Conservation (phyloP, 2,329 filamentous ascomycete genomes). For the Neobulgaria alba region DNA sequence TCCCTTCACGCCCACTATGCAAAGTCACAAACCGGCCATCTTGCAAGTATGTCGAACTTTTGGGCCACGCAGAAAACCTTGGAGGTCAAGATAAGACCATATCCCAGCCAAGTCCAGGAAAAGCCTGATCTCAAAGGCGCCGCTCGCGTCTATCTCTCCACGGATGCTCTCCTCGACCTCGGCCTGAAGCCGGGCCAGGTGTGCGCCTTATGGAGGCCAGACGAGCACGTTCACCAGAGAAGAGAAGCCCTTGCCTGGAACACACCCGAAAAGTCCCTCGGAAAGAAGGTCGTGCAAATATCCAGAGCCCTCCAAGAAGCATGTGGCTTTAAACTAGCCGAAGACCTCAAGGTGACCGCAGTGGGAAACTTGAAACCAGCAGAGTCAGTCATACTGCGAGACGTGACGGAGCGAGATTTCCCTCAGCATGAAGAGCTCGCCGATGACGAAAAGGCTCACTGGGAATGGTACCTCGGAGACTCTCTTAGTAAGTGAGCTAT, state of each 20-base stretch:
- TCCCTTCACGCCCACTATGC: no score
- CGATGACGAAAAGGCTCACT: slow-evolving; percentile 33
- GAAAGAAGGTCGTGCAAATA: slow-evolving; percentile 61
- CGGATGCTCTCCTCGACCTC: slow-evolving; percentile 41
- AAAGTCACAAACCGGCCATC: background rate
- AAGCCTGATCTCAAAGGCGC: slow-evolving; percentile 26
- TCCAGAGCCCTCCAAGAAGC: slow-evolving; percentile 65
- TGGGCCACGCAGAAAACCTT: slow-evolving; percentile 20
- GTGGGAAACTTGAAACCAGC: slow-evolving; percentile 44
- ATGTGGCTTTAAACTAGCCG: slow-evolving; percentile 63
- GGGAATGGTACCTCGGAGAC: slow-evolving; percentile 40
- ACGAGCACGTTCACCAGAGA: slow-evolving; percentile 17
- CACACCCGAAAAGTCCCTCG: slow-evolving; percentile 48
- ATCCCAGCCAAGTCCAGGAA: slow-evolving; percentile 20
- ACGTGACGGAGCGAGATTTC: slow-evolving; percentile 39
- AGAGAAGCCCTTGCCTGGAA: slow-evolving; percentile 52
- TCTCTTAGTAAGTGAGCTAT: slow-evolving; percentile 29
- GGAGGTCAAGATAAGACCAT: slow-evolving; percentile 29
- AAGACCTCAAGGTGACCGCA: slow-evolving; percentile 54
- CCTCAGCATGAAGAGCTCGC: slow-evolving; percentile 23
- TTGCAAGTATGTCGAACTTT: slow-evolving; percentile 14
- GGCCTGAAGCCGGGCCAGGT: slow-evolving; percentile 49
- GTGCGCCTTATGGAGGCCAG: slow-evolving; percentile 40
- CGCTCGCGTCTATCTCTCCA: slow-evolving; percentile 27
- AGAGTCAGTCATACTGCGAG: slow-evolving; percentile 49